Conservation (phyloP, 2,329 filamentous ascomycete genomes). For the Apiospora sp. region DNA sequence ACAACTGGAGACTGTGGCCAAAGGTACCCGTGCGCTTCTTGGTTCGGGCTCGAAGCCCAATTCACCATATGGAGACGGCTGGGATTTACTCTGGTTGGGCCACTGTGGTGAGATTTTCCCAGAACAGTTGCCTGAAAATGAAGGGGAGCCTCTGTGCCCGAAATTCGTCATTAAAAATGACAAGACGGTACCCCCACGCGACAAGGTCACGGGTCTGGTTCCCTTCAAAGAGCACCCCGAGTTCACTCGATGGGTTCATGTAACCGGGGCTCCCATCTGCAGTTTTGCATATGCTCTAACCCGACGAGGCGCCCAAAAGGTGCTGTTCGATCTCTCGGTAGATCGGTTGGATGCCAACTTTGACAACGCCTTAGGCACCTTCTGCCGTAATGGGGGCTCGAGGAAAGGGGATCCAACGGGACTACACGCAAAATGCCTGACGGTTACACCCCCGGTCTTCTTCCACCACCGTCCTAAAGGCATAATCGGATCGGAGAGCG, state of each 20-base stretch:
- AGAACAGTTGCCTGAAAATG: conserved; percentile 29
- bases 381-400: conserved; percentile 28
- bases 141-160: conserved; percentile 25
- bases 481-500: conserved; percentile 27
- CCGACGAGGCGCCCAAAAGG: conserved; percentile 29
- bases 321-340: conserved; percentile 30
- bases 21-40: conserved; percentile 41
- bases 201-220: conserved; percentile 26
- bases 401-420: conserved; percentile 26
- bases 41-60: background rate
- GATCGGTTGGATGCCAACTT: conserved; percentile 29
- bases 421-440: conserved; percentile 28
- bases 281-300: conserved; percentile 30
- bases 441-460: conserved; percentile 30
- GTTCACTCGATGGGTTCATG: conserved; percentile 30
- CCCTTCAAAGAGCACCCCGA: conserved; percentile 26
- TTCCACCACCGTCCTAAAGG: conserved; percentile 30
- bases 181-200: conserved; percentile 28
- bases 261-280: conserved; percentile 30
- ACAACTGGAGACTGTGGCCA: conserved; percentile 42
- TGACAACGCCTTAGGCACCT: conserved; percentile 29
- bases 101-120: conserved; percentile 44
- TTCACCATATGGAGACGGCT: conserved; percentile 37
- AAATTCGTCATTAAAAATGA: conserved; percentile 30
- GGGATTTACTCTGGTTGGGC: conserved; percentile 49